Evolutionary conservation across 441 rosid genomes (phyloP), one percentile per base, ranked within the genome.

Genomic region (Melastoma candidum): DNA sequence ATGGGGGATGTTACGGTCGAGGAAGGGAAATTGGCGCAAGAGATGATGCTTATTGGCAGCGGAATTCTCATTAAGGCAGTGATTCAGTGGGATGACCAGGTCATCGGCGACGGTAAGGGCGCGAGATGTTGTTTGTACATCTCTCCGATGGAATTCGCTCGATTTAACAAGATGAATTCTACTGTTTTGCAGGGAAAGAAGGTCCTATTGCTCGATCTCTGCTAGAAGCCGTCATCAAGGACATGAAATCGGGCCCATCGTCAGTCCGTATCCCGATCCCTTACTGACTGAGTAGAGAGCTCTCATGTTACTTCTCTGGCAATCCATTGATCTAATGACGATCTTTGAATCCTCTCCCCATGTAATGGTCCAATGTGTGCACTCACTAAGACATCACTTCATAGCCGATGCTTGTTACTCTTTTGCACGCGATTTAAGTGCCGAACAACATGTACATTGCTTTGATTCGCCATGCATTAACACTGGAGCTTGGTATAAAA

Each of bases 21-120:
- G 63, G 85, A 85, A 77, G 94, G 88, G 14, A 87, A 76, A 68
- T 67, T 59, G 39, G 89, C 87, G 0, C 80, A 77, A 51, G 96
- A 87, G 68, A 90, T 90, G 95, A 87, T 87, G 97, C 95, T 92
- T 51, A 73, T 84, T 14, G 90, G 97, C 45, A 88, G 92, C 7
- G 94, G 94, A 59, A 60, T 82, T 71, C 87, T 83, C 13, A 77
- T 85, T 57, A 76, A 65, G 24, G 78, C 93, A n/a, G 82, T 82
- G 54, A 58, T 74, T 59, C 88, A 72, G 60, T 90, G 94, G 90
- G 94, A 85, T 63, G 79, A 75, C 14, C 77, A 77, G 53, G 49
- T 73, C 51, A 80, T 87, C 1, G 87, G 90, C 8, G 64, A 73
- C 48, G 98, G 96, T 87, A 78, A 77, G 74, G 11, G 14, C 1